Conservation (phyloP, 192 early-diverging fungal genomes). For the Coemansia sp. region DNA sequence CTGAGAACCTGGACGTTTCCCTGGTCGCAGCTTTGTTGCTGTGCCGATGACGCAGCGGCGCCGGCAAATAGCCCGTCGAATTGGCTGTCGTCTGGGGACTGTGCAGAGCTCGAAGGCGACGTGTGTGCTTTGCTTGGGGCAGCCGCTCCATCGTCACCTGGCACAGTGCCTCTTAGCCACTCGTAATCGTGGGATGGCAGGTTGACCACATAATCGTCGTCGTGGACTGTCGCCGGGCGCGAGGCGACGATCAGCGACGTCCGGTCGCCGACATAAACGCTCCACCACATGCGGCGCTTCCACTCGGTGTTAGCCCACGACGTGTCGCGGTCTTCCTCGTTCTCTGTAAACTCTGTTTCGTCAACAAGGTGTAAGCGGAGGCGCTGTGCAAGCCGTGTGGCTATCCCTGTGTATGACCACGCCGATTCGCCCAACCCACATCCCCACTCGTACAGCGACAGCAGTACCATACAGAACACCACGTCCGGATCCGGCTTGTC, state of each 20-base stretch:
- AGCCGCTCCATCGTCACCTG: slow-evolving; percentile 1
- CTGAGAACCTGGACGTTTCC: background rate
- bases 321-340: slow-evolving; percentile 33
- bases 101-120: background rate
- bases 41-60: background rate
- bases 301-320: slow-evolving; percentile 48
- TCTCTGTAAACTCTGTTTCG: slow-evolving; percentile 56
- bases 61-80: background rate
- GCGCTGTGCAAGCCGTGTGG: slow-evolving; percentile 52
- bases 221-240: slow-evolving; percentile 51
- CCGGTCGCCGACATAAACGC: slow-evolving; percentile 50
- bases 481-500: slow-evolving; percentile 56
- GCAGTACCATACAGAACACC: slow-evolving; percentile 45
- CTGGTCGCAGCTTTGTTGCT: slow-evolving; percentile 5
- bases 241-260: slow-evolving; percentile 54
- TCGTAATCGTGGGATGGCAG: slow-evolving; percentile 53
- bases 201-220: slow-evolving; percentile 54
- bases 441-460: slow-evolving; percentile 56
- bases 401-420: slow-evolving; percentile 56
- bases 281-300: slow-evolving; percentile 55
- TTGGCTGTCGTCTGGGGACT: background rate
- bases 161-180: slow-evolving; percentile 39
- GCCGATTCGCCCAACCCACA: slow-evolving; percentile 58
- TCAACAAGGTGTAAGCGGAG: slow-evolving; percentile 52
- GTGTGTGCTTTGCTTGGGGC: background rate